Percentiles rank a stretch among this genome's conserved stretches.
Evolutionary conservation across 2,329 filamentous ascomycete genomes (phyloP).

Genomic region (Aspergillus alliaceus): DNA sequence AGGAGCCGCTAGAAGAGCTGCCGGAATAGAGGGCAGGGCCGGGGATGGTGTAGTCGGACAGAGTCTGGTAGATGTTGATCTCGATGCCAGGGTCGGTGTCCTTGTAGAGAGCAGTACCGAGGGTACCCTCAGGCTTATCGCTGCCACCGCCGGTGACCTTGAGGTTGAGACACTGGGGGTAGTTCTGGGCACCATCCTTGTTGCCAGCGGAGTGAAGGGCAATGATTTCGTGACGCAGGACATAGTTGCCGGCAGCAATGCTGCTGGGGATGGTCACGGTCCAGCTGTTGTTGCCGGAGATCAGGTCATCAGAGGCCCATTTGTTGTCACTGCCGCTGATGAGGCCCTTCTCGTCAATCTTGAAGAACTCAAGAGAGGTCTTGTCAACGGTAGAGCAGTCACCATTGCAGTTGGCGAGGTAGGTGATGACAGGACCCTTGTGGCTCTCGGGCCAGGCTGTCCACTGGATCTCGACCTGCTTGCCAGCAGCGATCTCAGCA

Average conservation of each 20-base stretch:
- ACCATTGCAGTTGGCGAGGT: slow-evolving; percentile 61
- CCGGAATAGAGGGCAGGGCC: slow-evolving; percentile 46
- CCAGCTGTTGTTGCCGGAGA: slow-evolving; percentile 53
- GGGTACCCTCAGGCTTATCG: slow-evolving; percentile 47
- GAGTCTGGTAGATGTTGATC: slow-evolving; percentile 58
- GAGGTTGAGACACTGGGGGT: slow-evolving; percentile 61
- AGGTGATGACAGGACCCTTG: slow-evolving; percentile 64
- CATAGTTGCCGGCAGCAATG: slow-evolving; percentile 54
- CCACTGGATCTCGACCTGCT: slow-evolving; percentile 61
- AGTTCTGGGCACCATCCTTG: slow-evolving; percentile 53
- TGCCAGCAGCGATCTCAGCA: slow-evolving; percentile 62
- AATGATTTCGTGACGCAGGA: slow-evolving; percentile 58
- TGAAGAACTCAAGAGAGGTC: slow-evolving; percentile 59
- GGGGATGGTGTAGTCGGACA: slow-evolving; percentile 52
- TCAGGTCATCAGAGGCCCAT: slow-evolving; percentile 59
- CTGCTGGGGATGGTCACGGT: slow-evolving; percentile 49
- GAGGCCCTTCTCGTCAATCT: slow-evolving; percentile 61
- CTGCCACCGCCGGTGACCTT: slow-evolving; percentile 58
- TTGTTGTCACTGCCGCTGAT: slow-evolving; percentile 45
- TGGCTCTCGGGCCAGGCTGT: slow-evolving; percentile 65
- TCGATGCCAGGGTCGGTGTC: slow-evolving; percentile 58
- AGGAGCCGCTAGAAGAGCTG: slow-evolving; percentile 20
- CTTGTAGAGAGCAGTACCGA: slow-evolving; percentile 58
- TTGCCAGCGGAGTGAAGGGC: slow-evolving; percentile 51
- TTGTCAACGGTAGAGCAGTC: slow-evolving; percentile 58